Base-by-base conservation (phyloP, 352 stramenopile genomes). In the Pythium sp. region DNA sequence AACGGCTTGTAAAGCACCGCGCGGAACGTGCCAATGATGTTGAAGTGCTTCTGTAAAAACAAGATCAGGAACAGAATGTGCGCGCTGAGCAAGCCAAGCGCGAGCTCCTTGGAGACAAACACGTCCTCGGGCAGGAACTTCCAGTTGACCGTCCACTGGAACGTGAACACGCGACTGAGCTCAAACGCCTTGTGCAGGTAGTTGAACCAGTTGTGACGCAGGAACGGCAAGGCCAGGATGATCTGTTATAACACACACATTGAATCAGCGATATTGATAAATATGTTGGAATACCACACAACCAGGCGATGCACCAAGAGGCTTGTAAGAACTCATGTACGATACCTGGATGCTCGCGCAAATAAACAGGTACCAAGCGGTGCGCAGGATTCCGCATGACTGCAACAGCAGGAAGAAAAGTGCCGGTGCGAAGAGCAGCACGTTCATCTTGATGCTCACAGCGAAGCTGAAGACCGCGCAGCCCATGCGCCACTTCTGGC, bases 381-480 rank as follows among this genome's bases (percentile, higher is more conserved):
- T 97, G 38, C 82, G 82, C 15, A 91, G 55, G 46, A 96, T 68
- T 12, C 92, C 92, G 53, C 80, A 93, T 15, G 81, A 90, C 73
- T 98, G 93, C 24, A 99, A 79, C 54, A 99, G 77, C 53, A 99
- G 76, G 63, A 99, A 93, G 58, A 99, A 92, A 2, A 99, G 76
- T 46, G 94, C 97, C 0, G 97, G 97, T 49, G 97, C 96, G 71
- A 99, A 99, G 14, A 99, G 84, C 53, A 99, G 81, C 36, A 99
- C 86, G 86, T 99, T 99, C 98, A 99, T 99, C 82, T 99, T 99
- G 72, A 99, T 93, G 38, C 92, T 98, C 9, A 99, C 96, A 20
- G 95, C 96, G 30, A 99, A 78, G 59, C 93, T 98, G 82, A 98
- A 99, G 46, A 99, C 51, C 3, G 97, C 78, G 67, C 95, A 98